Conservation (phyloP, 2,329 filamentous ascomycete species). For the Aspergillus novofumigatus region DNA sequence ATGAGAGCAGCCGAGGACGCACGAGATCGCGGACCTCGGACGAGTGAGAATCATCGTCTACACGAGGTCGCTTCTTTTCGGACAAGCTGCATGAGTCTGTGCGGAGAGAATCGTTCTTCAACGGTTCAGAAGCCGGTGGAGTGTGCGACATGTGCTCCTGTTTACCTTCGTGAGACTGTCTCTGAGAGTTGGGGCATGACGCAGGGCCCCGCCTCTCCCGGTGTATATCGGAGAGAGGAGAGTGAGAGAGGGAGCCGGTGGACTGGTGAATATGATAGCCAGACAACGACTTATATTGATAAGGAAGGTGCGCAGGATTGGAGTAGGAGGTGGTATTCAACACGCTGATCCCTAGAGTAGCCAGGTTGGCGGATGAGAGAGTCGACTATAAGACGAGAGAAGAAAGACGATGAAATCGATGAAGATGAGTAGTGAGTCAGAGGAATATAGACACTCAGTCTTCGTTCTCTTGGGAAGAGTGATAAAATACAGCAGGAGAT, state of each 20-base stretch:
- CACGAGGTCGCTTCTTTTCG: conserved; percentile 22
- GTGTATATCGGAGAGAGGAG: conserved; percentile 29
- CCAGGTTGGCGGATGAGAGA: conserved; percentile 31
- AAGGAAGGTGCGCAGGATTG: conserved; percentile 27
- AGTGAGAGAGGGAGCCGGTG: conserved; percentile 36
- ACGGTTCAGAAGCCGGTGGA: conserved; percentile 26
- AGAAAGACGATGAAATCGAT: not conserved
- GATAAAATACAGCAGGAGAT: not conserved
- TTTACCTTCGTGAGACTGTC: conserved; percentile 25
- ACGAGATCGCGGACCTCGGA: conserved; percentile 22
- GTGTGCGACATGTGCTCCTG: conserved; percentile 39
- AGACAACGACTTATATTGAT: conserved; percentile 29
- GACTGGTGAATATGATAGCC: conserved; percentile 20
- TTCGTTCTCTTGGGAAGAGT: not conserved
- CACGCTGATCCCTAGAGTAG: conserved; percentile 37
- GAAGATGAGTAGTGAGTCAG: not conserved
- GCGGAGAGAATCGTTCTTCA: conserved; percentile 25
- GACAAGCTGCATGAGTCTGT: conserved; percentile 17
- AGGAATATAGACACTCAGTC: not conserved
- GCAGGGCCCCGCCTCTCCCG: conserved; percentile 37
- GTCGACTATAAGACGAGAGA: conserved; percentile 1
- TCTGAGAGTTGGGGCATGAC: conserved; percentile 33
- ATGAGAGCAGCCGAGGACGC: conserved; percentile 30
- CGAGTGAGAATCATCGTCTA: conserved; percentile 13
- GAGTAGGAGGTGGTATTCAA: conserved; percentile 31